Base-by-base conservation (phyloP, 345 rosid genomes). In the Mangifera indica region DNA sequence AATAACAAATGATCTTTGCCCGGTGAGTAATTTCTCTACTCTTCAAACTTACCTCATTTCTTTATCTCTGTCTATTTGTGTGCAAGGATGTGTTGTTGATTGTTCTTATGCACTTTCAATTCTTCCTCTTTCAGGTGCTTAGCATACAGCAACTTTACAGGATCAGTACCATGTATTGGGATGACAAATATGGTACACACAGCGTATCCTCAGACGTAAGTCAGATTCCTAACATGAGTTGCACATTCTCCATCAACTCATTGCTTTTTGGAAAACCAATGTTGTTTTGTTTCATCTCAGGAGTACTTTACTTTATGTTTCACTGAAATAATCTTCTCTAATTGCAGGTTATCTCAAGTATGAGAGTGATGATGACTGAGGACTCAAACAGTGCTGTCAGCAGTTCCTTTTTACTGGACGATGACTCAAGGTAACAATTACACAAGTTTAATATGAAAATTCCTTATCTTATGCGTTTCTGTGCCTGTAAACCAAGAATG, bases 151-250 rank as follows among this genome's bases (percentile, higher is more conserved):
- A 95, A 70, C 67, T 92, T 62, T 95, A 95, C 79, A 78, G 98
- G 87, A 92, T 95, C 79, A 86, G 98, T 78, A 89, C 96, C 57
- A 92, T 92, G 98, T 95, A 95, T 74, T 95, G 92, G 88, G 99
- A 95, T 67, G 97, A 92, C 84, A 95, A 92, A 77, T 95, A 95
- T 42, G 94, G 97, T 51, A 92, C 98, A 24, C 99, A 86, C 34
- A 92, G 87, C 57, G 98, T 92, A 67, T 92, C 99, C 61, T 74
- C 96, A 63, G 97, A 95, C 70, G 99, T 92, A 87, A 87, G 90
- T 46, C 17, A 40, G 21, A 9, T 24, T 7, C 2, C n/a, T 59
- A 11, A 65, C 52, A 18, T 22, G 17, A 25, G 18, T 24, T 21
- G 42, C 17, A 24, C 44, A 67, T 25, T 45, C 70, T 55, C 37